These are phyloP conservation scores for Crataegus laevigata DNA, from an alignment of 306 rosid species.

Conservation along the genomic window DNA sequence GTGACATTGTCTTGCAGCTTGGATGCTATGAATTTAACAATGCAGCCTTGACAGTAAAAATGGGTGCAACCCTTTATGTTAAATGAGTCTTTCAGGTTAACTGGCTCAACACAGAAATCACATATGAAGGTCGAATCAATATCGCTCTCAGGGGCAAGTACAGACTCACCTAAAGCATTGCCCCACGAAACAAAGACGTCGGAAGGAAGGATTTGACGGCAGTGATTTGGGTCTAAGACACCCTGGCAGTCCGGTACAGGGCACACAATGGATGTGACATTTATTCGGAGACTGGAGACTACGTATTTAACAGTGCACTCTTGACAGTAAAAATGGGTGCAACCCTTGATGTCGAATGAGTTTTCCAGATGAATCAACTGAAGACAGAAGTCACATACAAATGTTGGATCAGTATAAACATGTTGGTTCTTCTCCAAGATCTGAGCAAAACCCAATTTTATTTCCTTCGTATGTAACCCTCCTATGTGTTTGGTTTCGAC, in stretches of 20 bases:
- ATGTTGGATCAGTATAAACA: too few species aligned
- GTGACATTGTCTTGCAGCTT: background rate
- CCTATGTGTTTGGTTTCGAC: too few species aligned
- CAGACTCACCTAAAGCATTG: conserved; percentile 27
- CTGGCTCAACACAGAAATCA: background rate
- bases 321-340: conserved; percentile 37
- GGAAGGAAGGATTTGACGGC: conserved; percentile 27
- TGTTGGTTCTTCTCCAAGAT: too few species aligned
- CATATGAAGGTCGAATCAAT: too few species aligned
- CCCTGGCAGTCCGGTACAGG: conserved; percentile 34
- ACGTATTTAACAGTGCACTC: conserved; percentile 41
- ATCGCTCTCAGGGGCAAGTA: too few species aligned
- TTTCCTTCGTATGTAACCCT: too few species aligned
- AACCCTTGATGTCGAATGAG: background rate
- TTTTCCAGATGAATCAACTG: background rate
- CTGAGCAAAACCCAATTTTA: too few species aligned
- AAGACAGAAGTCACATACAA: background rate
- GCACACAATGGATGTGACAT: conserved; percentile 27
- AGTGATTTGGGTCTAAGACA: conserved; percentile 18
- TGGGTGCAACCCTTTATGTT: conserved; percentile 15
- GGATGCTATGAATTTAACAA: too few species aligned
- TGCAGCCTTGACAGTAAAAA: background rate
- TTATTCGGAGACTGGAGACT: conserved; percentile 34
- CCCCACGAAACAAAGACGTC: conserved; percentile 30
- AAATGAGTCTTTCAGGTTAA: background rate